These are phyloP conservation scores for Syzygium grande DNA, from an alignment of 345 rosid genomes.

Conservation along the genomic window DNA sequence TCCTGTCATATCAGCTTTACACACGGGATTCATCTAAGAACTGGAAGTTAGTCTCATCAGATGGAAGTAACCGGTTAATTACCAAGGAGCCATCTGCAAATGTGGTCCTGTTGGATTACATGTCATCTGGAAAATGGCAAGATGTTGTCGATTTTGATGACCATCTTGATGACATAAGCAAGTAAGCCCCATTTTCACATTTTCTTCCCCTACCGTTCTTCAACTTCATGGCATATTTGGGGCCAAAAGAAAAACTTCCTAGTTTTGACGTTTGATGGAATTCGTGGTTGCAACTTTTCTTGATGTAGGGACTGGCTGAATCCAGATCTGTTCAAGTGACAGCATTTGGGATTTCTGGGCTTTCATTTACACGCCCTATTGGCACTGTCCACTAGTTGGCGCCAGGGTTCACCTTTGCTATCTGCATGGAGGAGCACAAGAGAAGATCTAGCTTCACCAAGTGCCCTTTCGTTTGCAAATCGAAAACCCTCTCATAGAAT, in stretches of 20 bases:
- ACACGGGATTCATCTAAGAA: constrained; percentile 79
- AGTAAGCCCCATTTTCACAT: constrained; percentile 31
- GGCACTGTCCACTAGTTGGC: not conserved
- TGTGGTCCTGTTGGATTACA: constrained; percentile 54
- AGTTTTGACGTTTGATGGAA: not conserved
- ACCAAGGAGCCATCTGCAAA: constrained; percentile 84
- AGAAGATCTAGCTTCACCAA: not conserved
- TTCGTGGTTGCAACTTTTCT: not conserved
- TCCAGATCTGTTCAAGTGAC: constrained; percentile 64
- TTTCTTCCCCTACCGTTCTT: not conserved
- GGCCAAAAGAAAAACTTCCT: not conserved
- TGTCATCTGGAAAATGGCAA: constrained; percentile 74
- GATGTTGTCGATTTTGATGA: constrained; percentile 82
- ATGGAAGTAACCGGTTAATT: constrained; percentile 55
- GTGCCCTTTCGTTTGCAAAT: not conserved
- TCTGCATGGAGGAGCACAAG: not conserved
- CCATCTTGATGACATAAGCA: constrained; percentile 85
- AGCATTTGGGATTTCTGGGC: not conserved
- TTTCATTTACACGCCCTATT: not conserved
- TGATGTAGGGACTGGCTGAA: constrained; percentile 90
- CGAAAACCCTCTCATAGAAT: not conserved
- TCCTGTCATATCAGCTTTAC: constrained; percentile 40
- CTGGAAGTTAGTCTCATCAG: constrained; percentile 68
- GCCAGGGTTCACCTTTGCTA: not conserved
- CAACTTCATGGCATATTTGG: not conserved